These are phyloP conservation scores for Acanthamoeba culbertsoni DNA, from an alignment of 208 protist species.

Conservation along the genomic window DNA sequence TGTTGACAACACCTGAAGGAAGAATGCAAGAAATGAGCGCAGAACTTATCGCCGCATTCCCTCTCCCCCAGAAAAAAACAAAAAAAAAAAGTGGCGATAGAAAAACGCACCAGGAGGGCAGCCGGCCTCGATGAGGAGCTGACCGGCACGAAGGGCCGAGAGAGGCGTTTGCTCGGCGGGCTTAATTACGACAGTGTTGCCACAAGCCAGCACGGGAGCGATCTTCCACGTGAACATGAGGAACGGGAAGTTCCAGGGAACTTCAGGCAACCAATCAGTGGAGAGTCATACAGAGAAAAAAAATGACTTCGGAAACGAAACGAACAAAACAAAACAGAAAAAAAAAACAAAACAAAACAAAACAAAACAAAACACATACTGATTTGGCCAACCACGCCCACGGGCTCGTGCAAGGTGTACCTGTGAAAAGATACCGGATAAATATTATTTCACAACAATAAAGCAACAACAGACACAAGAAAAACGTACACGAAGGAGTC, in stretches of 20 bases:
- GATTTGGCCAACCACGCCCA: conserved; percentile 87
- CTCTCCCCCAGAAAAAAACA: too few species aligned
- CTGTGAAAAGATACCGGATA: neutral
- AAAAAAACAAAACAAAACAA: too few species aligned
- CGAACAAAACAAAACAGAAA: too few species aligned
- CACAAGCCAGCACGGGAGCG: conserved; percentile 84
- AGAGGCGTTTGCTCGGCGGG: conserved; percentile 90
- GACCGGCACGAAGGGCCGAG: conserved; percentile 83
- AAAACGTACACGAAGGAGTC: conserved; percentile 73
- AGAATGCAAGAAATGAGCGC: too few species aligned
- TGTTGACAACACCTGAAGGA: too few species aligned
- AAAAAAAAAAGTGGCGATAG: too few species aligned
- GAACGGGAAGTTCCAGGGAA: conserved; percentile 92
- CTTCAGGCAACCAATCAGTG: too few species aligned
- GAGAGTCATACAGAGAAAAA: too few species aligned
- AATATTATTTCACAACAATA: neutral
- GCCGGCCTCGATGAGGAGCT: conserved; percentile 85
- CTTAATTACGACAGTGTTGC: conserved; percentile 89
- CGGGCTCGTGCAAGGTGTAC: conserved; percentile 84
- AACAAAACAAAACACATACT: too few species aligned
- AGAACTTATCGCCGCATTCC: too few species aligned
- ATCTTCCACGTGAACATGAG: conserved; percentile 77
- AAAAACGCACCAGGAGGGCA: conserved; percentile 87
- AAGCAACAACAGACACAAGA: neutral
- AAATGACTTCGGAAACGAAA: too few species aligned